Evolutionary conservation across 2,329 filamentous ascomycete species (phyloP).

Genomic region (Penicillium corylophilum): DNA sequence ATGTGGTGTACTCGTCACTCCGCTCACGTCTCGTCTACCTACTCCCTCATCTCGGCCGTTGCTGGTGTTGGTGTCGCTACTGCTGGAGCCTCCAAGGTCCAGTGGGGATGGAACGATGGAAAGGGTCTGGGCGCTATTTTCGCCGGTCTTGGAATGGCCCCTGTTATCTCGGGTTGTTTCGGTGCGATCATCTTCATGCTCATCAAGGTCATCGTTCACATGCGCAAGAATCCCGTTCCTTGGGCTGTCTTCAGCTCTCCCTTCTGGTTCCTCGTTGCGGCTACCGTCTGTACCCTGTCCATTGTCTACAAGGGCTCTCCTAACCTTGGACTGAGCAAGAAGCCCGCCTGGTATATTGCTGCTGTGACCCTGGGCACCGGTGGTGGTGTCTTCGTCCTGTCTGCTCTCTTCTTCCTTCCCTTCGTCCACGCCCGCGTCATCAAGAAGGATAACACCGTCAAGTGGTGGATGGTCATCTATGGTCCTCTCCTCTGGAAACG

Average conservation of each 20-base stretch:
- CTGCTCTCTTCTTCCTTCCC: conserved; percentile 71
- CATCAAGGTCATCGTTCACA: conserved; percentile 69
- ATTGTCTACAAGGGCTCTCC: conserved; percentile 81
- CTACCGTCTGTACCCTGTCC: conserved; percentile 70
- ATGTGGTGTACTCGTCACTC: conserved; percentile 78
- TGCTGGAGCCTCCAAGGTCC: conserved; percentile 59
- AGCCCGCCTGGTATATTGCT: conserved; percentile 64
- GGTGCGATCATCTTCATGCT: conserved; percentile 69
- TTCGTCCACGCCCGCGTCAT: conserved; percentile 66
- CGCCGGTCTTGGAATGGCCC: conserved; percentile 63
- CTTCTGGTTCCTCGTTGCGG: conserved; percentile 75
- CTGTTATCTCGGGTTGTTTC: conserved; percentile 64
- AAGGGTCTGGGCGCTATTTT: conserved; percentile 71
- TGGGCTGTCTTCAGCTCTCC: conserved; percentile 74
- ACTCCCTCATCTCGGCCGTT: conserved; percentile 68
- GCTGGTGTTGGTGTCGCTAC: conserved; percentile 69
- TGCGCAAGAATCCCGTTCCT: conserved; percentile 67
- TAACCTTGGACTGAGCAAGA: conserved; percentile 60
- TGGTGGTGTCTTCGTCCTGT: conserved; percentile 57
- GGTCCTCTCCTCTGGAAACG: conserved; percentile 67
- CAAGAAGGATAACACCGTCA: conserved; percentile 65
- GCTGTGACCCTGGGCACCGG: conserved; percentile 66
- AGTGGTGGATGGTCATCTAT: conserved; percentile 61
- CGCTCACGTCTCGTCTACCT: conserved; percentile 70
- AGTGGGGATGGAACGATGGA: conserved; percentile 70